Base-by-base conservation (phyloP, 306 rosid genomes). In the Chamaecrista fasciculata region DNA sequence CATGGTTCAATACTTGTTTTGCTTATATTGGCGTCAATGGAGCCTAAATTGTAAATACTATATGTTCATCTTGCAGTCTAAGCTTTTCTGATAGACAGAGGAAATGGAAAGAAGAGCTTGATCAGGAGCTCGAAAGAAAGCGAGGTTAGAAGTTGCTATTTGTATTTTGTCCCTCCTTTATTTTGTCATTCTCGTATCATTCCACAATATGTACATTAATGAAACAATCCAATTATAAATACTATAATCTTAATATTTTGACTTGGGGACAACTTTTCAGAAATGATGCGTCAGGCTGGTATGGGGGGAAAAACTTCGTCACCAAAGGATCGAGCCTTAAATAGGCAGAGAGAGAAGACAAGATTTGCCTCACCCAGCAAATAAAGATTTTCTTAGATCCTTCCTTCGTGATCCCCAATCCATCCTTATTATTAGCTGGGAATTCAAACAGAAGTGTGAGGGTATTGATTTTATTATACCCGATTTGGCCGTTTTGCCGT, bases 61-160 rank as follows among this genome's bases (percentile, higher is more conserved):
- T 33, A 0, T 66, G 31, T n/a, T n/a, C n/a, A n/a, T n/a, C 61
- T 68, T 57, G 71, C 86, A 89, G 96, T 69, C 70, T 80, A 80
- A 83, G 82, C 86, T 87, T 82, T 77, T 87, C 97, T 4, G 97
- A 95, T 78, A 91, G 86, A 75, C 90, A 91, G 80, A 91, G 90
- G 75, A 91, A 89, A 84, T 95, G 99, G 99, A 91, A 95, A 77
- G 99, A 91, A 83, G 99, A 95, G 83, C 99, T 95, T 20, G 93
- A 89, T 69, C 97, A 89, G 69, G 99, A 95, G 86, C 99, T 95
- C 20, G 96, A 87, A 80, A 86, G 96, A 79, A 87, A 87, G 76
- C 89, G 99, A 91, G 99, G 99, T 95, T 67, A 61, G 73, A 67
- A 64, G 12, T 39, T 69, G 81, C 21, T 26, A 7, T 60, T 34